A percentile compares a stretch with the other conserved stretches of the same genome.
Conservation (phyloP, 331 rosid species). For the Quercus tomentella region DNA sequence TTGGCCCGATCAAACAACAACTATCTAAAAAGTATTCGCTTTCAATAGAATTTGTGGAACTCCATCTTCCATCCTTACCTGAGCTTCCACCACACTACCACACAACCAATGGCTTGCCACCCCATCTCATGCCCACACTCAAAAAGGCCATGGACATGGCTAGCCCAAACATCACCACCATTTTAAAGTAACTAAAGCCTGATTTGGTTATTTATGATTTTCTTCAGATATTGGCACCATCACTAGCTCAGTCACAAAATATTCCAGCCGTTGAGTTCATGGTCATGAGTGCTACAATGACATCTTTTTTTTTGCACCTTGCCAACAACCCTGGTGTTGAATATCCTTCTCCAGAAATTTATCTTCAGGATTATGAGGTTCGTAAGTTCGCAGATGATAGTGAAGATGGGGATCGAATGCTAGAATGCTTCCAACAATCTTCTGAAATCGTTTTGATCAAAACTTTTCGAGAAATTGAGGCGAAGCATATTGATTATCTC, state of each 20-base stretch:
- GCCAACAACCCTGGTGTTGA: neutral
- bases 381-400: too few species aligned
- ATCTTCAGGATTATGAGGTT: neutral
- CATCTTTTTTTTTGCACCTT: neutral
- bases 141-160: slow-evolving; percentile 21
- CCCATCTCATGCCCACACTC: slow-evolving; percentile 25
- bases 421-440: slow-evolving; percentile 7
- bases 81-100: slow-evolving; percentile 27
- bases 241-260: slow-evolving; percentile 5
- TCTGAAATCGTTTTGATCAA: neutral
- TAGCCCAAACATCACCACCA: neutral
- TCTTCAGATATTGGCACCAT: slow-evolving; percentile 25
- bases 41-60: slow-evolving; percentile 6
- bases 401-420: neutral
- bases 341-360: neutral
- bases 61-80: slow-evolving; percentile 23
- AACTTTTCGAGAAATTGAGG: slow-evolving; percentile 18
- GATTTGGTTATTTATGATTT: slow-evolving; percentile 27
- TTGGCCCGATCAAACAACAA: neutral
- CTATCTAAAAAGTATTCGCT: neutral
- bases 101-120: slow-evolving; percentile 29
- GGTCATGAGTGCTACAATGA: neutral
- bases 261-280: slow-evolving; percentile 19
- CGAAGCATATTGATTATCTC: slow-evolving; percentile 14
- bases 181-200: slow-evolving; percentile 13